These are phyloP conservation scores for Stephanocyclus meneghinianus DNA, from an alignment of 352 stramenopile genomes.

Conservation along the genomic window DNA sequence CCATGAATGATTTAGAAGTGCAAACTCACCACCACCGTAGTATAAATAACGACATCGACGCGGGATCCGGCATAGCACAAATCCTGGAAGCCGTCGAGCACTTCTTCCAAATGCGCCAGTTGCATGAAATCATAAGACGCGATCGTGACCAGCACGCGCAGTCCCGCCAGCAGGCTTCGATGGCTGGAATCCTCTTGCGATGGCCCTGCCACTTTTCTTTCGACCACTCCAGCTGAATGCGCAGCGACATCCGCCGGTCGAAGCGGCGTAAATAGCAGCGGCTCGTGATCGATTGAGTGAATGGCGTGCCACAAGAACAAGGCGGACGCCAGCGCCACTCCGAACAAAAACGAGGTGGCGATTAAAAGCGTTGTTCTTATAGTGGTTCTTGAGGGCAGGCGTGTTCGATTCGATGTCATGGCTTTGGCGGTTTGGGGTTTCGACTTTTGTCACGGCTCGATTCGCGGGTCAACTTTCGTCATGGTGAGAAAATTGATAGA, in stretches of 20 bases:
- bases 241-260: background rate
- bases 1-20: background rate
- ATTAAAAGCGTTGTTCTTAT: conserved; percentile 23
- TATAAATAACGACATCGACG: conserved; percentile 74
- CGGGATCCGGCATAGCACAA: conserved; percentile 63
- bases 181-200: conserved; percentile 1
- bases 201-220: background rate
- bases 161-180: conserved; percentile 46
- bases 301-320: conserved; percentile 44
- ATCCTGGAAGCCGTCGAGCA: conserved; percentile 75
- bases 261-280: background rate
- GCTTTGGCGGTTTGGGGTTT: too few relatives aligned
- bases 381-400: background rate
- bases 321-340: conserved; percentile 26
- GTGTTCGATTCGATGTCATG: background rate
- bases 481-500: too few relatives aligned
- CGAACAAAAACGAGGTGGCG: conserved; percentile 40
- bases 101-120: conserved; percentile 78
- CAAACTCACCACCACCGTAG: conserved; percentile 55
- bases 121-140: conserved; percentile 79
- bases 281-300: conserved; percentile 33
- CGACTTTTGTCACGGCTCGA: too few relatives aligned
- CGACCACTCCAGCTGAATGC: background rate
- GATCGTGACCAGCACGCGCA: conserved; percentile 72
- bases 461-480: too few relatives aligned